Evolutionary conservation across 2,329 filamentous ascomycete genomes (phyloP).

Genomic region (Tolypocladium cylindrosporum): DNA sequence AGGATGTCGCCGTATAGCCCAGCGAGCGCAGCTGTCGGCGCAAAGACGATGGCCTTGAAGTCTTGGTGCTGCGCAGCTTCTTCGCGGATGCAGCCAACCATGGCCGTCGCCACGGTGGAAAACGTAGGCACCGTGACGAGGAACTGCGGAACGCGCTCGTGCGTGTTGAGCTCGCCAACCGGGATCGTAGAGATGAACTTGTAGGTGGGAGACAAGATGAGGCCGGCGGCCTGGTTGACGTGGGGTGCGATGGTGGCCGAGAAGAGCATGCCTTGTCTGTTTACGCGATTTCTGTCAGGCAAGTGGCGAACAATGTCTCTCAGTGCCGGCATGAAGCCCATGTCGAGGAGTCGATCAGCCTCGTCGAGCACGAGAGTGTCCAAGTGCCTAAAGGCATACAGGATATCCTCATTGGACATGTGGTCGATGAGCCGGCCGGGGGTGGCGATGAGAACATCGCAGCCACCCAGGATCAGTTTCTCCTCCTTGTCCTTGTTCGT

Average conservation of each 20-base stretch:
- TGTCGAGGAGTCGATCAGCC: slow-evolving; percentile 71
- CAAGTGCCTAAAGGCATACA: slow-evolving; percentile 55
- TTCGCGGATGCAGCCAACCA: slow-evolving; percentile 45
- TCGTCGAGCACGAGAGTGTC: slow-evolving; percentile 79
- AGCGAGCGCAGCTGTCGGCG: slow-evolving; percentile 47
- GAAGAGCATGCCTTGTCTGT: slow-evolving; percentile 69
- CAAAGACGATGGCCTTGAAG: slow-evolving; percentile 83
- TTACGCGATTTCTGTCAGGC: slow-evolving; percentile 48
- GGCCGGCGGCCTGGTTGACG: slow-evolving; percentile 62
- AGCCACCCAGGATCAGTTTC: slow-evolving; percentile 58
- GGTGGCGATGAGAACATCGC: slow-evolving; percentile 72
- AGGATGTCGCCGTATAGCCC: slow-evolving; percentile 40
- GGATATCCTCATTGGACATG: slow-evolving; percentile 60
- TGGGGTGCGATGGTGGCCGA: slow-evolving; percentile 75
- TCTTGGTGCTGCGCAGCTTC: slow-evolving; percentile 31
- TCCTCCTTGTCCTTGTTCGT: slow-evolving; percentile 66
- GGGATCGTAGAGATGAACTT: slow-evolving; percentile 74
- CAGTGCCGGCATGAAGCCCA: slow-evolving; percentile 73
- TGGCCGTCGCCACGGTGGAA: slow-evolving; percentile 51
- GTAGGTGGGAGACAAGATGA: slow-evolving; percentile 61
- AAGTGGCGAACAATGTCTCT: slow-evolving; percentile 66
- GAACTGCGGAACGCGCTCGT: slow-evolving; percentile 66
- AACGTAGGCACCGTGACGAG: slow-evolving; percentile 59
- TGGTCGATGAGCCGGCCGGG: slow-evolving; percentile 74
- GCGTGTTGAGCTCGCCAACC: slow-evolving; percentile 65